Base-by-base conservation (phyloP, 306 rosid genomes). In the Urtica urens region DNA sequence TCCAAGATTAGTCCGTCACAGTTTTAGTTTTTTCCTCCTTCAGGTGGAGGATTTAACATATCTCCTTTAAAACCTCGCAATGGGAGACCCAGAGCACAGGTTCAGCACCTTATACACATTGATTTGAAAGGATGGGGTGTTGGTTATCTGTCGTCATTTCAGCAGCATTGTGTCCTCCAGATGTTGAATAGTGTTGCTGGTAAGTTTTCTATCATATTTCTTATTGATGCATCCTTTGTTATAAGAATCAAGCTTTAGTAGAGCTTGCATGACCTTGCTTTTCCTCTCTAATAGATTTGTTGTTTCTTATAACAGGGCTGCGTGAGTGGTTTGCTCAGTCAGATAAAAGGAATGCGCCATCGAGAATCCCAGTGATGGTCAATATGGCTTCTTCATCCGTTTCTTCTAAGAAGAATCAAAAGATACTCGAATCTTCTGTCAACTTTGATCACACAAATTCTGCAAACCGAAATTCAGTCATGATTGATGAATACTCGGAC, bases 71-170 rank as follows among this genome's bases (percentile, higher is more conserved):
- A 85, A 71, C 56, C 99, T 66, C 75, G 94, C 64, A 81, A 90
- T 60, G 99, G 99, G 72, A 85, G 74, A 53, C 92, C 99, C 26
- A 81, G 99, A 76, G 67, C 95, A 41, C 99, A 90, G 66, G 99
- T 90, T 52, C 99, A 90, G 79, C 95, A 90, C 77, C 94, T 90
- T 64, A 85, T 85, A 76, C 99, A 90, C 80, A 81, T 90, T 70
- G 99, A 90, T 70, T 67, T 90, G 60, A 90, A 90, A 76, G 99
- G 99, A 48, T 90, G 99, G 99, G 99, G 92, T 49, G 95, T 67
- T 52, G 93, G 99, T 64, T 90, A 90, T 58, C 14, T 79, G 9
- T 63, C 95, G 55, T 81, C 94, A 38, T 90, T 85, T 71, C 99
- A 85, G 83, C 99, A 85, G 72, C 84, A 90, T 77, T 90, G 99